phyloP scores from a whole-genome alignment of 2,329 filamentous ascomycete genomes.

The Lachnellula arida region DNA sequence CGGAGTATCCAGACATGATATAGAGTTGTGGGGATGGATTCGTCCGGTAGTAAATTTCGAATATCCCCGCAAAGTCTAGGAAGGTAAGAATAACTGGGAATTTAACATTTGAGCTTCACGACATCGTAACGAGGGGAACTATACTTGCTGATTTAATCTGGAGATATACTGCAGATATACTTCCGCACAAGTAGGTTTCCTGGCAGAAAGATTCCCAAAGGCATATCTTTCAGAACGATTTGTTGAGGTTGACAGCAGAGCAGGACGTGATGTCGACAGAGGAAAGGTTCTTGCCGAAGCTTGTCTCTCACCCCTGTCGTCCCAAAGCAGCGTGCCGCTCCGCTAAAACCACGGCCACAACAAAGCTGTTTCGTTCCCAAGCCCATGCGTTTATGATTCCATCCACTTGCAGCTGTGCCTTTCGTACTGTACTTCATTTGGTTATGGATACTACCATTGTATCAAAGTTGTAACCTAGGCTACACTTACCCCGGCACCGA shows the following conservation, averaged over 20 bases:
- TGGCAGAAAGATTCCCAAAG: not conserved
- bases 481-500: not conserved
- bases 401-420: not conserved
- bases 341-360: not conserved
- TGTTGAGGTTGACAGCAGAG: too few relatives aligned
- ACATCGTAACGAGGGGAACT: too few relatives aligned
- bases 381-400: not conserved
- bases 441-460: not conserved
- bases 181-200: too few relatives aligned
- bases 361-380: not conserved
- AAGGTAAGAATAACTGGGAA: too few relatives aligned
- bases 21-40: too few relatives aligned
- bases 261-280: too few relatives aligned
- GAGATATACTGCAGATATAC: too few relatives aligned
- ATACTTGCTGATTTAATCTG: too few relatives aligned
- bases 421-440: not conserved
- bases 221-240: not conserved
- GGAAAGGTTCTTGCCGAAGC: not conserved
- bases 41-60: too few relatives aligned
- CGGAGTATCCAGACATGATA: too few relatives aligned
- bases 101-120: too few relatives aligned
- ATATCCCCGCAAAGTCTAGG: too few relatives aligned
- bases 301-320: not conserved
- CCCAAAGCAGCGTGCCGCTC: not conserved
- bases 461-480: not conserved